phyloP scores from a whole-genome alignment of 2,329 filamentous ascomycete genomes.

The Penicillium corylophilum region DNA sequence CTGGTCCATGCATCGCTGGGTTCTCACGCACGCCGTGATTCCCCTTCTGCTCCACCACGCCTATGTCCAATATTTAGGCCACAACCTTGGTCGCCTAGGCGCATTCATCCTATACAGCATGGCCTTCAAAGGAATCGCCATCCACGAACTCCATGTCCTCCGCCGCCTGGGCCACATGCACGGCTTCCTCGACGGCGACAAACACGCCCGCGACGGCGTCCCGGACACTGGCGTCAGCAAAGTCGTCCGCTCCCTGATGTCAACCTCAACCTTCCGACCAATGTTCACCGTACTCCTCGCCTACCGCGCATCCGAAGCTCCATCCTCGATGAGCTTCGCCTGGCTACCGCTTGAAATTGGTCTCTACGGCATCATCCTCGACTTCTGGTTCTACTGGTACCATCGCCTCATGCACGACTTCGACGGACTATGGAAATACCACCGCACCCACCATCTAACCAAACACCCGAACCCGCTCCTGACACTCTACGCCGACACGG shows the following conservation, averaged over 20 bases:
- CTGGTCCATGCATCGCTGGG: conserved; percentile 27
- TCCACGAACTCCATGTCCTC: conserved; percentile 26
- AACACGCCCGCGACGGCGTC: conserved; percentile 27
- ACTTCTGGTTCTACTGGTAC: conserved; percentile 33
- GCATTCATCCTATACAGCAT: conserved; percentile 24
- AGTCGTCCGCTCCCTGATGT: conserved; percentile 23
- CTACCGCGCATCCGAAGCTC: conserved; percentile 16
- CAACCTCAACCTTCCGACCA: conserved; percentile 24
- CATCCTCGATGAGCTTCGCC: conserved; percentile 18
- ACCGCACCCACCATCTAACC: conserved; percentile 28
- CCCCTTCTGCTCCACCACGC: conserved; percentile 24
- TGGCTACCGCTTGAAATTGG: conserved; percentile 25
- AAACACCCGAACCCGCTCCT: conserved; percentile 28
- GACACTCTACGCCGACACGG: conserved; percentile 24
- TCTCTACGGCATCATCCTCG: conserved; percentile 26
- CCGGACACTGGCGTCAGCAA: conserved; percentile 28
- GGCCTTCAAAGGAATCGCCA: conserved; percentile 25
- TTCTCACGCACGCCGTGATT: conserved; percentile 22
- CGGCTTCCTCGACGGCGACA: conserved; percentile 28
- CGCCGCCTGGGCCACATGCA: conserved; percentile 24
- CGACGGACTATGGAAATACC: conserved; percentile 24
- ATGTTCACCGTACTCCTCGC: conserved; percentile 28
- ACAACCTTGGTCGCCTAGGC: conserved; percentile 17
- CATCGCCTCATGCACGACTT: conserved; percentile 28
- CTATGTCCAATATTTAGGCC: conserved; percentile 22